Percentiles rank a stretch among this genome's conserved stretches.
phyloP scores from a whole-genome alignment of 139 green algal genomes.

The Chlorella sp. region DNA sequence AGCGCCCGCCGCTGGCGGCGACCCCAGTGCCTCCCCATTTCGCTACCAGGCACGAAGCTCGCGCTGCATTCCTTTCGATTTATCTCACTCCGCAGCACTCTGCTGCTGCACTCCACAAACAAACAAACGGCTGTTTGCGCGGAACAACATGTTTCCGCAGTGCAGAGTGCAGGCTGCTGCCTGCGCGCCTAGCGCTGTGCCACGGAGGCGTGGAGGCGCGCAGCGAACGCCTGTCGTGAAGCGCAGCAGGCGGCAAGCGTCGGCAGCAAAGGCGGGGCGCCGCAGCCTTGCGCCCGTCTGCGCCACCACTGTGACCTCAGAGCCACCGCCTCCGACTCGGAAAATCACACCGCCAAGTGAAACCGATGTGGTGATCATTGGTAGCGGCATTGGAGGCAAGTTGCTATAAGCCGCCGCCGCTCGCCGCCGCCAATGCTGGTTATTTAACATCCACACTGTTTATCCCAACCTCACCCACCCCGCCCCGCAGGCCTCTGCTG shows the following conservation, averaged over 20 bases:
- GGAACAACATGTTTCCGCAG: too few relatives aligned
- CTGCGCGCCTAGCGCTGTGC: too few relatives aligned
- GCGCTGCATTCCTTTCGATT: background rate
- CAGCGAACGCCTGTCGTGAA: too few relatives aligned
- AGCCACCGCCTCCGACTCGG: background rate
- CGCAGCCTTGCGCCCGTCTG: background rate
- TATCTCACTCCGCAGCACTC: background rate
- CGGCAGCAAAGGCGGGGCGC: background rate
- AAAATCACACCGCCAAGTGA: constrained; percentile 22
- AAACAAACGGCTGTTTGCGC: too few relatives aligned
- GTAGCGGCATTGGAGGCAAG: constrained; percentile 41
- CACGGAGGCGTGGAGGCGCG: too few relatives aligned
- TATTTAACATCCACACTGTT: background rate
- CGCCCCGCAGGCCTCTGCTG: constrained; percentile 66
- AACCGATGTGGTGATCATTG: constrained; percentile 81
- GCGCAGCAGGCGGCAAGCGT: background rate
- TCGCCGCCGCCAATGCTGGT: background rate
- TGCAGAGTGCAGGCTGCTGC: too few relatives aligned
- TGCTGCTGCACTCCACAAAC: too few relatives aligned
- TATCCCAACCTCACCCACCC: background rate
- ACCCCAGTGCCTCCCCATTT: too few relatives aligned
- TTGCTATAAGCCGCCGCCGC: background rate
- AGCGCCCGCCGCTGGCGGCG: too few relatives aligned
- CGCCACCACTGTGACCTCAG: background rate
- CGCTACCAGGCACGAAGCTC: background rate